These are phyloP conservation scores for Sclerotinia trifoliorum DNA, from an alignment of 2,329 filamentous ascomycete genomes.

Conservation along the genomic window DNA sequence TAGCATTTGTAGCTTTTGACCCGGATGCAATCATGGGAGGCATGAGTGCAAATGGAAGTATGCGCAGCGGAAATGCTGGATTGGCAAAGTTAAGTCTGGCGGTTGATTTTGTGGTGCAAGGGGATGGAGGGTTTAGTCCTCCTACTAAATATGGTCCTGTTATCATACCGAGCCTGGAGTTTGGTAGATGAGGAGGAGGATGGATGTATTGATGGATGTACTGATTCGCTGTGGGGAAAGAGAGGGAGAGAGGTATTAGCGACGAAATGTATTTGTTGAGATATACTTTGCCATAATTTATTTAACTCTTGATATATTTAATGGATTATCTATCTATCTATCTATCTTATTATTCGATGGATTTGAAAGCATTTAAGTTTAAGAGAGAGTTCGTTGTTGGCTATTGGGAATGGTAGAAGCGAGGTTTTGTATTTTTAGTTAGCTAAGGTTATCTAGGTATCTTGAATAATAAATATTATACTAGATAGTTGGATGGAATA, in stretches of 20 bases:
- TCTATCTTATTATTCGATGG: neutral
- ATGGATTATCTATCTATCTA: neutral
- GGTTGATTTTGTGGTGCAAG: conserved; percentile 96
- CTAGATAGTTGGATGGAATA: neutral
- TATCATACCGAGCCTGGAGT: conserved; percentile 83
- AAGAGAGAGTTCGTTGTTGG: conserved; percentile 28
- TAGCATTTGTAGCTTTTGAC: conserved; percentile 91
- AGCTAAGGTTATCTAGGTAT: neutral
- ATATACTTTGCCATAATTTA: neutral
- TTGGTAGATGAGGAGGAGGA: conserved; percentile 50
- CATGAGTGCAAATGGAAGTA: conserved; percentile 35
- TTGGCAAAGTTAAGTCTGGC: conserved; percentile 76
- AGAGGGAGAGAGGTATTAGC: neutral
- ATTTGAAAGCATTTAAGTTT: conserved; percentile 27
- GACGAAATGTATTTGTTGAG: neutral
- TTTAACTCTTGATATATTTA: neutral
- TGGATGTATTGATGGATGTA: no score
- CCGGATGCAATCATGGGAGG: conserved; percentile 58
- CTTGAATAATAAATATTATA: neutral
- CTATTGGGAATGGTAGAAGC: conserved; percentile 11
- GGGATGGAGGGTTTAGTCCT: conserved; percentile 73
- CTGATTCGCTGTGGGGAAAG: neutral
- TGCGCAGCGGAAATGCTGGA: conserved; percentile 43
- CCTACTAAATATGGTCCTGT: conserved; percentile 97
- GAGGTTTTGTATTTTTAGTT: no score